A percentile compares a stretch with the other conserved stretches of the same genome.
Conservation (phyloP, 108 stramenopile genomes). For the Skeletonema menzelii region DNA sequence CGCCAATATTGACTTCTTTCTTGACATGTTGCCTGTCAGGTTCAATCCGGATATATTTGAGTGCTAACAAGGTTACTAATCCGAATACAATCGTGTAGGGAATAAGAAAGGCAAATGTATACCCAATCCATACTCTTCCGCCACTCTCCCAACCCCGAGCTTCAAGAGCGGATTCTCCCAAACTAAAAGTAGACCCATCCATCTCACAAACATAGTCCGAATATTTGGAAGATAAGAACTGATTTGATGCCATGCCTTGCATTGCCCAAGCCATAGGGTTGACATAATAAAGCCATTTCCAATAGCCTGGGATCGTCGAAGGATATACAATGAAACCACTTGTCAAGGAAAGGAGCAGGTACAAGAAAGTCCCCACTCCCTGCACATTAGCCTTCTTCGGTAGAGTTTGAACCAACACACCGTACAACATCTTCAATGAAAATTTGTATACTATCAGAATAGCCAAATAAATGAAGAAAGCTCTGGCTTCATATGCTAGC, state of each 20-base stretch:
- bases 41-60: constrained; percentile 42
- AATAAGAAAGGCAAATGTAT: constrained; percentile 36
- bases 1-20: constrained; percentile 28
- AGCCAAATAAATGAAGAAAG: constrained; percentile 42
- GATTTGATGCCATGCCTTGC: constrained; percentile 59
- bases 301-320: constrained; percentile 57
- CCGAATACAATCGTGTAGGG: constrained; percentile 41
- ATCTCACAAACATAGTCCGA: constrained; percentile 11
- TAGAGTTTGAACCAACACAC: constrained; percentile 41
- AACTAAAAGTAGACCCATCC: too few species aligned
- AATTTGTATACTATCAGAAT: constrained; percentile 45
- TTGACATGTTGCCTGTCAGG: constrained; percentile 30
- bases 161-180: constrained; percentile 38
- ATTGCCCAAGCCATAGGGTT: constrained; percentile 76
- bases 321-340: constrained; percentile 74
- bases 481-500: constrained; percentile 33
- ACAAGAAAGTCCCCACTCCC: constrained; percentile 43
- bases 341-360: constrained; percentile 63
- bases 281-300: constrained; percentile 58
- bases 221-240: constrained; percentile 50
- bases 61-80: constrained; percentile 21
- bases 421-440: constrained; percentile 50
- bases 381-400: constrained; percentile 52
- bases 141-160: constrained; percentile 22
- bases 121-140: constrained; percentile 35